A percentile compares a stretch with the other conserved stretches of the same genome.
These are phyloP conservation scores for Coemansia sp. DNA, from an alignment of 192 early-diverging fungal genomes.

Conservation along the genomic window DNA sequence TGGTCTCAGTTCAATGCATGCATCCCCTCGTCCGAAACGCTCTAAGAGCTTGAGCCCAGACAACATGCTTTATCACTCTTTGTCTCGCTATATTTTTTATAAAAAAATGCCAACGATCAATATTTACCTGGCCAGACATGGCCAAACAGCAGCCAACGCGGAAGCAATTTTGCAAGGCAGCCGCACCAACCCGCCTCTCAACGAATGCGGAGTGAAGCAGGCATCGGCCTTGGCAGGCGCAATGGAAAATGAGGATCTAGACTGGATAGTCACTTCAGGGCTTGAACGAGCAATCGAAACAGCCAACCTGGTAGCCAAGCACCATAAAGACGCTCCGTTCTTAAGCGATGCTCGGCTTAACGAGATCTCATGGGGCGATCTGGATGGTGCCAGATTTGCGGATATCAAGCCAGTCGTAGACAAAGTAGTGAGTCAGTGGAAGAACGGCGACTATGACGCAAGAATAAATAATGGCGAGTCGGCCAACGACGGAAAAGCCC, in stretches of 20 bases:
- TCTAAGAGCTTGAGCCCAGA: too few relatives aligned
- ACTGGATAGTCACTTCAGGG: slow-evolving; percentile 40
- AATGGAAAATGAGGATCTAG: slow-evolving; percentile 23
- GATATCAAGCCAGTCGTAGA: slow-evolving; percentile 9
- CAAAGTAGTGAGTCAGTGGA: slow-evolving; percentile 22
- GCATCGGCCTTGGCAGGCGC: slow-evolving; percentile 26
- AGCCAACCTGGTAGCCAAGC: slow-evolving; percentile 16
- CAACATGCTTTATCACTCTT: background rate
- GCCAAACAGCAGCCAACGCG: slow-evolving; percentile 46
- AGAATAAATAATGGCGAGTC: slow-evolving; percentile 40
- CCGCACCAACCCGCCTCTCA: slow-evolving; percentile 30
- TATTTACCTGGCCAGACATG: slow-evolving; percentile 41
- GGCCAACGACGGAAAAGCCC: slow-evolving; percentile 28
- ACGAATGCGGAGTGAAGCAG: slow-evolving; percentile 29
- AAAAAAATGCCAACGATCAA: slow-evolving; percentile 17
- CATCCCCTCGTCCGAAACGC: too few relatives aligned
- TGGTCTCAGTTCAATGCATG: too few relatives aligned
- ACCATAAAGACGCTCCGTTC: slow-evolving; percentile 25
- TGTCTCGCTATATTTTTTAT: slow-evolving; percentile 2
- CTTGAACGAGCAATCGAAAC: slow-evolving; percentile 41
- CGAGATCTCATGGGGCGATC: slow-evolving; percentile 48
- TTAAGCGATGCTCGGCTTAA: slow-evolving; percentile 36
- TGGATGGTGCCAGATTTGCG: slow-evolving; percentile 26
- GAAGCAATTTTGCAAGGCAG: slow-evolving; percentile 32
- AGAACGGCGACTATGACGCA: slow-evolving; percentile 35